Percentiles rank a stretch among this genome's conserved stretches.
phyloP scores from a whole-genome alignment of 164 flowering plant genomes.

The Vitis labrusca region DNA sequence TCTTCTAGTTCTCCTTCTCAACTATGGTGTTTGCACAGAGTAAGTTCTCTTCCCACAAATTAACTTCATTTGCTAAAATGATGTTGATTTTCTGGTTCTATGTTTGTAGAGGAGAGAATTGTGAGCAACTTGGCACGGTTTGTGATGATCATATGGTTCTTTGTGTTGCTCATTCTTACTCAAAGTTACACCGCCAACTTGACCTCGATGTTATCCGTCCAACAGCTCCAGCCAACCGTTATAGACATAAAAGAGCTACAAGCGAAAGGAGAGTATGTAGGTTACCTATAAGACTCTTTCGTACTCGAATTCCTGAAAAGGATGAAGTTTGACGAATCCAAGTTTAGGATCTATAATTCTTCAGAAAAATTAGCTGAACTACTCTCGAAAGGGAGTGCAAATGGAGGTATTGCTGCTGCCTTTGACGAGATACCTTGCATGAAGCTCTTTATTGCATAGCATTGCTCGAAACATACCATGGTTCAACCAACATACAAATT shows the following conservation, averaged over 20 bases:
- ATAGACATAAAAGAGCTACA: constrained; percentile 13
- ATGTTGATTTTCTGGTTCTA: neutral
- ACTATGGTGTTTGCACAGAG: constrained; percentile 32
- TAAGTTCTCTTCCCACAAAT: constrained; percentile 3
- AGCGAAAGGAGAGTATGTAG: constrained; percentile 11
- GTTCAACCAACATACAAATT: constrained; percentile 37
- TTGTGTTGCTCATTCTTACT: constrained; percentile 23
- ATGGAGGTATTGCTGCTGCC: constrained; percentile 51
- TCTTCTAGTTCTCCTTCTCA: constrained; percentile 33
- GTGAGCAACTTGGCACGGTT: constrained; percentile 11
- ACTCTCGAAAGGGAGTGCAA: constrained; percentile 22
- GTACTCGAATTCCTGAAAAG: constrained; percentile 6
- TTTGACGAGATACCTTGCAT: constrained; percentile 55
- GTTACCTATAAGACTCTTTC: constrained; percentile 18
- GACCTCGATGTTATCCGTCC: constrained; percentile 15
- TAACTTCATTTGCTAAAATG: too few species aligned
- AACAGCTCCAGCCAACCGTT: constrained; percentile 11
- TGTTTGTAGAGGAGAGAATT: constrained; percentile 39
- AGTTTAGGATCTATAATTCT: constrained; percentile 2
- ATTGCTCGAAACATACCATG: constrained; percentile 32
- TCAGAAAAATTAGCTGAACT: constrained; percentile 4
- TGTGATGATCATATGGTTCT: constrained; percentile 18
- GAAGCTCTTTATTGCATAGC: constrained; percentile 30
- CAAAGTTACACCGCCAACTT: constrained; percentile 22
- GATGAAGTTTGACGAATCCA: constrained; percentile 6